Conservation (phyloP, 2,329 filamentous ascomycete genomes). For the Nectriaceae sp. region DNA sequence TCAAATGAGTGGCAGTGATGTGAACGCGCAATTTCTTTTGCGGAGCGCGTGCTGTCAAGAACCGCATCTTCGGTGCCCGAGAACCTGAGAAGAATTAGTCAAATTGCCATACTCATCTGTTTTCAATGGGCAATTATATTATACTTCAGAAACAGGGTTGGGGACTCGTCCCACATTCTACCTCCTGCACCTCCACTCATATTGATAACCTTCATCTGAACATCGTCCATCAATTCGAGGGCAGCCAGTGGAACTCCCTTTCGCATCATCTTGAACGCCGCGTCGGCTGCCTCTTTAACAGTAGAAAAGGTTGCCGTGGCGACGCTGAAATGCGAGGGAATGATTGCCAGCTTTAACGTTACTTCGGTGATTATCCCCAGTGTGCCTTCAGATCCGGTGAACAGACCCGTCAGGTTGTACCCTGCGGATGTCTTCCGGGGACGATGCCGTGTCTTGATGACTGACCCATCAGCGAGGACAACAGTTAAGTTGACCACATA, state of each 20-base stretch:
- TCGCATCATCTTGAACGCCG: conserved; percentile 64
- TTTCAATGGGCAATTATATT: background rate
- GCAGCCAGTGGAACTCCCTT: conserved; percentile 68
- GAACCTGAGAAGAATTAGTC: conserved; percentile 43
- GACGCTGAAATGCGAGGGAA: conserved; percentile 65
- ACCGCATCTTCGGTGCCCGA: conserved; percentile 64
- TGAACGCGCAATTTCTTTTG: conserved; percentile 56
- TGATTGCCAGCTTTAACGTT: conserved; percentile 66
- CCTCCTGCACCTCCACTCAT: conserved; percentile 58
- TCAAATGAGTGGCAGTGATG: conserved; percentile 63
- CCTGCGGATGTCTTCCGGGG: conserved; percentile 71
- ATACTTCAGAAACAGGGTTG: conserved; percentile 76
- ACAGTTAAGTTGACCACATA: conserved; percentile 73
- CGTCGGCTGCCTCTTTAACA: conserved; percentile 62
- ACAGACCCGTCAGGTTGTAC: conserved; percentile 70
- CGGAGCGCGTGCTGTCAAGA: conserved; percentile 57
- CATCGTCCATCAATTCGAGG: conserved; percentile 64
- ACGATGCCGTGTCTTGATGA: conserved; percentile 66
- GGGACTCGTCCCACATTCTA: conserved; percentile 64
- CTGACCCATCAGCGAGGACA: conserved; percentile 66
- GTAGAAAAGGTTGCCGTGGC: conserved; percentile 63
- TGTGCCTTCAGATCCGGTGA: conserved; percentile 72
- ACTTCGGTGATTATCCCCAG: conserved; percentile 71
- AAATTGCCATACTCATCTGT: background rate
- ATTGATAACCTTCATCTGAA: conserved; percentile 70